Evolutionary conservation across 257 asterid genomes (phyloP).

Genomic region (Knoxia roxburghii): DNA sequence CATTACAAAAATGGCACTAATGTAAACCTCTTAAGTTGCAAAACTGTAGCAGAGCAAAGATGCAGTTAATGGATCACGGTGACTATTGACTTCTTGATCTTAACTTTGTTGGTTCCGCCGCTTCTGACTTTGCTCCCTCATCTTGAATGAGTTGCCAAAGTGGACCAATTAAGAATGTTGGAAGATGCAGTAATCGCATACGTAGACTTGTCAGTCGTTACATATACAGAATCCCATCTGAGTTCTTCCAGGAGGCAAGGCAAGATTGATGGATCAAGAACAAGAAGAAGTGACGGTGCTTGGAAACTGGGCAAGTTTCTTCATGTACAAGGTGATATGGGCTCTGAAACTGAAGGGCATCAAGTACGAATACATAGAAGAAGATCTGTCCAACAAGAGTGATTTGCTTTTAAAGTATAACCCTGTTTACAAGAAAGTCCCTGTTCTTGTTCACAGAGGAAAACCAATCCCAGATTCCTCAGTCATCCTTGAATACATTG

Average conservation of each 20-base stretch:
- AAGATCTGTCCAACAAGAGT: constrained; percentile 27
- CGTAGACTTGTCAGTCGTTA: too few species aligned
- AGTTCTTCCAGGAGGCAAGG: neutral
- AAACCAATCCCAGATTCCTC: constrained; percentile 26
- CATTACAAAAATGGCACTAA: too few species aligned
- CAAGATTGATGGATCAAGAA: neutral
- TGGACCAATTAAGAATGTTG: neutral
- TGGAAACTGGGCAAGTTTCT: constrained; percentile 27
- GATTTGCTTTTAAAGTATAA: constrained; percentile 17
- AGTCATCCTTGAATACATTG: constrained; percentile 32
- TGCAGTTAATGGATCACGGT: too few species aligned
- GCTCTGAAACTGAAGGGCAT: constrained; percentile 20
- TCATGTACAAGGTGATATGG: constrained; percentile 22
- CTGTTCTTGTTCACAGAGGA: constrained; percentile 23
- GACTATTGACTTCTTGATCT: neutral
- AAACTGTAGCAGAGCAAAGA: too few species aligned
- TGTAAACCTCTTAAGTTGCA: too few species aligned
- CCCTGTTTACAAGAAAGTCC: constrained; percentile 25
- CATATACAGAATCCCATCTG: too few species aligned
- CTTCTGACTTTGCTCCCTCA: neutral
- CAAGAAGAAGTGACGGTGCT: constrained; percentile 6
- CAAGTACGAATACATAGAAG: constrained; percentile 23
- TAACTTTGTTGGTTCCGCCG: too few species aligned
- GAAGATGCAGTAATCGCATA: too few species aligned
- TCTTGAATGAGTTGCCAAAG: neutral